These are phyloP conservation scores for Iris macrosiphon DNA, from an alignment of 106 monocot species.

Conservation along the genomic window DNA sequence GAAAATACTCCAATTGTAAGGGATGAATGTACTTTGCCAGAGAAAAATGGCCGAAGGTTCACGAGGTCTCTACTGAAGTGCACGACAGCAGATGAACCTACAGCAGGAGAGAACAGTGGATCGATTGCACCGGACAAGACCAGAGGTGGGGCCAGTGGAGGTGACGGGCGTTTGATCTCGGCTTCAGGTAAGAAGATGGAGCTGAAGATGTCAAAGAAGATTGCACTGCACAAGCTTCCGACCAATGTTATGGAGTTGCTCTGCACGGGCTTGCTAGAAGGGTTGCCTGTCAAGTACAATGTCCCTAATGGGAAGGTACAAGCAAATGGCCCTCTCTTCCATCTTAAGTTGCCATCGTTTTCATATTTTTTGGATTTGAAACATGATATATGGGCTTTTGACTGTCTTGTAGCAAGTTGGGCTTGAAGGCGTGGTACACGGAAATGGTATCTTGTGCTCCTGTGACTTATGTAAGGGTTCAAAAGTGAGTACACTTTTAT, in stretches of 20 bases:
- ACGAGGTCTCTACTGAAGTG: slow-evolving; percentile 34
- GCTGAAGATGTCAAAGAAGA: slow-evolving; percentile 84
- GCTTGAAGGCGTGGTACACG: slow-evolving; percentile 67
- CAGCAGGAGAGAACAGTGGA: slow-evolving; percentile 1
- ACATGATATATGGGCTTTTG: too few relatives aligned
- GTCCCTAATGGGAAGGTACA: slow-evolving; percentile 53
- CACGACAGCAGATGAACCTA: slow-evolving; percentile 10
- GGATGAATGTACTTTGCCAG: not conserved
- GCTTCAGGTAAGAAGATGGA: slow-evolving; percentile 54
- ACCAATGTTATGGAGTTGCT: slow-evolving; percentile 65
- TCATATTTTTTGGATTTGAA: slow-evolving; percentile 1
- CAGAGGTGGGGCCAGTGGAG: slow-evolving; percentile 4
- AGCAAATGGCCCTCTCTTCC: not conserved
- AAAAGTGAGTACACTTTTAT: slow-evolving; percentile 32
- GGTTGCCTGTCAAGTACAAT: slow-evolving; percentile 60
- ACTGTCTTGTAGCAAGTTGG: slow-evolving; percentile 26
- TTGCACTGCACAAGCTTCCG: slow-evolving; percentile 55
- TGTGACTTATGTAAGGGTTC: slow-evolving; percentile 71
- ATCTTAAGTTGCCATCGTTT: not conserved
- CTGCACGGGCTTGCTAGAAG: slow-evolving; percentile 82
- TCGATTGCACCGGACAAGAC: slow-evolving; percentile 11
- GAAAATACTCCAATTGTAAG: not conserved
- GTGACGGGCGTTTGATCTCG: slow-evolving; percentile 7
- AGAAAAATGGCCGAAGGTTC: slow-evolving; percentile 25
- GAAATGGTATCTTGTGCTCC: slow-evolving; percentile 62